Conservation (phyloP, 2,329 filamentous ascomycete genomes). For the Phialophora expanda region DNA sequence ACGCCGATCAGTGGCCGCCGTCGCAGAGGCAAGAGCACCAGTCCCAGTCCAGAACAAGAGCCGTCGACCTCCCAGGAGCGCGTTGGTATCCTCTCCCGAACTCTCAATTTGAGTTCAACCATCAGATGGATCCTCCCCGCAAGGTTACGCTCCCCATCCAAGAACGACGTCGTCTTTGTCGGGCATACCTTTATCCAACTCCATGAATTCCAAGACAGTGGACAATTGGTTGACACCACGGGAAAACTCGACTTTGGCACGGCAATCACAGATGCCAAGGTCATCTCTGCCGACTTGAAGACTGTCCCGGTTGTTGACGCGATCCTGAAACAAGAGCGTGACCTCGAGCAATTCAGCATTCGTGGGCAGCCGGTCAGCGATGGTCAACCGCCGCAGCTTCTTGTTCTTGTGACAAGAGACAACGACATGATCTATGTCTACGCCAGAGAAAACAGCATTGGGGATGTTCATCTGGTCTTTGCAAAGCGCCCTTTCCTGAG, state of each 20-base stretch:
- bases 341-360: conserved; percentile 35
- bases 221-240: conserved; percentile 75
- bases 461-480: conserved; percentile 64
- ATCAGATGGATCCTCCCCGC: conserved; percentile 79
- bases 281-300: conserved; percentile 67
- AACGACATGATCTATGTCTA: conserved; percentile 79
- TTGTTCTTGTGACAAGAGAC: conserved; percentile 76
- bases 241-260: conserved; percentile 78
- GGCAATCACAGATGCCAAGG: conserved; percentile 76
- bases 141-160: conserved; percentile 69
- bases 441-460: conserved; percentile 55
- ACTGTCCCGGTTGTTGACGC: conserved; percentile 40
- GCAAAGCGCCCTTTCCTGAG: conserved; percentile 65
- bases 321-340: conserved; percentile 39
- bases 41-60: background rate
- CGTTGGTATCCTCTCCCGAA: conserved; percentile 76
- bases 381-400: conserved; percentile 74
- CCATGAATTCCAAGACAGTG: conserved; percentile 68
- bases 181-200: conserved; percentile 83
- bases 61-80: conserved; percentile 6
- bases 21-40: background rate
- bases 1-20: background rate
- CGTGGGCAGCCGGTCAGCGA: conserved; percentile 30
- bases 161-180: conserved; percentile 86
- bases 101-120: conserved; percentile 75